phyloP scores from a whole-genome alignment of 2,329 filamentous ascomycete species.

The Monosporascus sp. region DNA sequence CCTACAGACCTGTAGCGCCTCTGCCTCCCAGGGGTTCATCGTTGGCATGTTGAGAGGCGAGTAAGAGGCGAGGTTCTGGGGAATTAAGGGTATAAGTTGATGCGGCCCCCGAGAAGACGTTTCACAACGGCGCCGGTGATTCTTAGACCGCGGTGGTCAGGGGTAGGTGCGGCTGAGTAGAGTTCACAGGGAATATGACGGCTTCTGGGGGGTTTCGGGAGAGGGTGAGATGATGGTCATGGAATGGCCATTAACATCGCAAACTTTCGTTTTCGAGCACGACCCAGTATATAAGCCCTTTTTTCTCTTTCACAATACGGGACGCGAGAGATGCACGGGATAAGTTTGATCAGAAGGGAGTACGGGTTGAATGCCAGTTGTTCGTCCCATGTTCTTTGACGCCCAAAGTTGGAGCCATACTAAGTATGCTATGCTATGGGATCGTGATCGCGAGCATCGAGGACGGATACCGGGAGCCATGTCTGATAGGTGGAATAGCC shows the following conservation, averaged over 20 bases:
- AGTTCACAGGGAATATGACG: too few relatives aligned
- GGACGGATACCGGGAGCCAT: neutral
- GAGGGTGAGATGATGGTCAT: neutral
- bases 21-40: conserved; percentile 28
- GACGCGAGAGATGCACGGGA: neutral
- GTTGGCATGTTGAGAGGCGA: conserved; percentile 8
- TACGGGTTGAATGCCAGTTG: neutral
- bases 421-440: neutral
- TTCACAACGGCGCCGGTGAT: neutral
- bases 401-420: neutral
- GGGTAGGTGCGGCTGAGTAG: neutral
- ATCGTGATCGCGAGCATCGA: neutral
- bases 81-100: neutral
- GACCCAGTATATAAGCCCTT: too few relatives aligned
- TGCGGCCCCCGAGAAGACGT: neutral
- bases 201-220: neutral
- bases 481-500: neutral
- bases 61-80: neutral
- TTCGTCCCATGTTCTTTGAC: neutral
- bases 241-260: too few relatives aligned
- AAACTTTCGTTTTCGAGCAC: too few relatives aligned
- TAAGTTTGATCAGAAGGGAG: neutral
- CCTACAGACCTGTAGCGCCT: conserved; percentile 25
- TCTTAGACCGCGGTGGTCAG: neutral
- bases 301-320: neutral